Evolutionary conservation across 179 eudicot species (phyloP).

Genomic region (Spergularia azorica): DNA sequence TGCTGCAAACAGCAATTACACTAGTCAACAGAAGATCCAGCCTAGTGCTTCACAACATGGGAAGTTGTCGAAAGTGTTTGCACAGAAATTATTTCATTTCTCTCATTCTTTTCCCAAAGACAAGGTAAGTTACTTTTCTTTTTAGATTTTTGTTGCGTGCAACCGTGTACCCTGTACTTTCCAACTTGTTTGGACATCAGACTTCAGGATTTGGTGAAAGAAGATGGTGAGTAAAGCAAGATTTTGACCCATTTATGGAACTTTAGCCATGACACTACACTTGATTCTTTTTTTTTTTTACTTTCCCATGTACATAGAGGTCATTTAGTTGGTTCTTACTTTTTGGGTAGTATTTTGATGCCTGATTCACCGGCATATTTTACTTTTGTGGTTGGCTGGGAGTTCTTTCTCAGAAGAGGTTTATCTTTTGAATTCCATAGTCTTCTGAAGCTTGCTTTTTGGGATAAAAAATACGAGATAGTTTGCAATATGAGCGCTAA

Average conservation of each 20-base stretch:
- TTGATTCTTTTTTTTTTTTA: not conserved
- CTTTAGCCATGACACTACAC: not conserved
- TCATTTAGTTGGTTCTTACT: not conserved
- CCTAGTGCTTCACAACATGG: constrained; percentile 29
- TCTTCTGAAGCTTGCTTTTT: no score
- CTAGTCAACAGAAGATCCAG: constrained; percentile 47
- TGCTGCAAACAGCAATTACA: constrained; percentile 32
- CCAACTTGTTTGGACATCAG: constrained; percentile 3
- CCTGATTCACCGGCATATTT: not conserved
- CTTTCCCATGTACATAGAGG: not conserved
- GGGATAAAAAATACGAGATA: not conserved
- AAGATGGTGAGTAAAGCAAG: not conserved
- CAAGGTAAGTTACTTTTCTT: constrained; percentile 48
- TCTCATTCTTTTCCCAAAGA: constrained; percentile 68
- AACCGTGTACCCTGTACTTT: not conserved
- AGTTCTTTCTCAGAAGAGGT: not conserved
- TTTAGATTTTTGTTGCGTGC: not conserved
- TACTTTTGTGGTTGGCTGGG: not conserved
- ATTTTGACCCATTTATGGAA: not conserved
- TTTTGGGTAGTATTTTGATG: not conserved
- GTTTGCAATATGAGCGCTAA: not conserved
- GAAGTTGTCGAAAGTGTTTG: constrained; percentile 56
- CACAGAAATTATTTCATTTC: constrained; percentile 61
- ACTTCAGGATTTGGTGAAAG: constrained; percentile 1
- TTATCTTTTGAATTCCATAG: not conserved